Base-by-base conservation (phyloP, 1,139 yeast genomes). In the Meyerozyma carpophila region DNA sequence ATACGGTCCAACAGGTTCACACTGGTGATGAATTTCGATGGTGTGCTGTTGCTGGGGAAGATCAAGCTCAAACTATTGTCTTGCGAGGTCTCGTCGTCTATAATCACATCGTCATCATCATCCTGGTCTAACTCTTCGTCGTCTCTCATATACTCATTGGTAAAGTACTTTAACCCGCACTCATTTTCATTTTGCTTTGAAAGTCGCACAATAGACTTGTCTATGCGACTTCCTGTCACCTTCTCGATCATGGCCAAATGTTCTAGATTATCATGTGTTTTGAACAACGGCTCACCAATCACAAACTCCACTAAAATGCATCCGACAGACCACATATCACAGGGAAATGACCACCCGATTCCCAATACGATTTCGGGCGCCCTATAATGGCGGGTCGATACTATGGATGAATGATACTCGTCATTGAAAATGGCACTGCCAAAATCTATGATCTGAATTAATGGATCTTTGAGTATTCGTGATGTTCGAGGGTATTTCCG, bases 301-400 rank as follows among this genome's bases (percentile, higher is more conserved):
- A 88, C 83, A 43, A 94, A 68, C 64, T 94, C 98, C 10, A 90
- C 91, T 38, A 94, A 68, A 13, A 94, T 90, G 62, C 98, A 91
- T 1, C 97, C 99, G 44, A 93, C 76, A 1, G 96, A 88, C 99
- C 98, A 94, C 66, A 93, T 71, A 63, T 94, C 99, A 63, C 98
- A 93, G 1, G 91, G 89, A 52, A 76, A 84, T 3, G 89, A 81
- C 93, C 98, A 94, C 32, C 98, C 98, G 31, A 81, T 75, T 1
- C 97, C 97, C 32, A 94, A 67, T 2, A 93, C 91, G 52, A 94
- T 90, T 61, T 94, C 99, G 0, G 98, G 98, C 0, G 98, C 98
- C 45, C 99, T 73, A 64, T 94, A 94, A 64, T 94, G 98, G 44
- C 99, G 75, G 2, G 98, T 93, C 11, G 96, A 87, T 9, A 94